Conservation (phyloP, 2,329 filamentous ascomycete species). For the Fusarium duplospermum region DNA sequence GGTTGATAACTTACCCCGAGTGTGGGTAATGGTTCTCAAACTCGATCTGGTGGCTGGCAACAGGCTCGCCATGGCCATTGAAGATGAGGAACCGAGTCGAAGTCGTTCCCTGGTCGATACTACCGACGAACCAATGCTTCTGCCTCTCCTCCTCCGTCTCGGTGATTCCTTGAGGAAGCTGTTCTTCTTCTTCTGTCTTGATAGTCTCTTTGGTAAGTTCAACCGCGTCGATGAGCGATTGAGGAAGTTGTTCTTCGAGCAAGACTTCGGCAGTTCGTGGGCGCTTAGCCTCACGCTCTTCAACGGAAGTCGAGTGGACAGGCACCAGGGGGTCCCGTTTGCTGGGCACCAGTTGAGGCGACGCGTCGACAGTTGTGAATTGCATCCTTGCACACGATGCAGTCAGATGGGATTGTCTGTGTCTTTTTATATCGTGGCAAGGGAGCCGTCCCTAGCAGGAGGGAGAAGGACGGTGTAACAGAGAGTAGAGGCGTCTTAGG, state of each 20-base stretch:
- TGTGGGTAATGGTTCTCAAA: slow-evolving; percentile 87
- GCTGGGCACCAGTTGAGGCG: slow-evolving; percentile 9
- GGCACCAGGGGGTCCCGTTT: slow-evolving; percentile 22
- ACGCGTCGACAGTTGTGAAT: slow-evolving; percentile 29
- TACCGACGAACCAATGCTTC: slow-evolving; percentile 78
- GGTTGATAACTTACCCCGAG: slow-evolving; percentile 73
- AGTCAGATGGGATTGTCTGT: slow-evolving; percentile 14
- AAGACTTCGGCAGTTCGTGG: slow-evolving; percentile 39
- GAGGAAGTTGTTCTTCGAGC: slow-evolving; percentile 40
- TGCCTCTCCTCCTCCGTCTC: slow-evolving; percentile 48
- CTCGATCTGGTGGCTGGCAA: slow-evolving; percentile 87
- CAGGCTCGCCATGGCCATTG: slow-evolving; percentile 79
- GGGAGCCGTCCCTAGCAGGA: slow-evolving; percentile 41
- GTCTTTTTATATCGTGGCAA: slow-evolving; percentile 40
- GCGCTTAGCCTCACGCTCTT: slow-evolving; percentile 26
- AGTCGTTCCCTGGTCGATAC: slow-evolving; percentile 92
- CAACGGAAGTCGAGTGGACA: slow-evolving; percentile 11
- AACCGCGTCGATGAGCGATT: slow-evolving; percentile 42
- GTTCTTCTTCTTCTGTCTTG: slow-evolving; percentile 23
- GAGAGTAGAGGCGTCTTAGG: slow-evolving; percentile 12
- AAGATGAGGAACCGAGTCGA: slow-evolving; percentile 93
- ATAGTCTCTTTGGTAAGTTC: slow-evolving; percentile 27
- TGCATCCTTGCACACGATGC: slow-evolving; percentile 44
- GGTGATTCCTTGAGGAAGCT: slow-evolving; percentile 47
- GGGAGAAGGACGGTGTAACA: slow-evolving; percentile 4